Conservation (phyloP, 2,329 filamentous ascomycete genomes). For the Camillea tinctor region DNA sequence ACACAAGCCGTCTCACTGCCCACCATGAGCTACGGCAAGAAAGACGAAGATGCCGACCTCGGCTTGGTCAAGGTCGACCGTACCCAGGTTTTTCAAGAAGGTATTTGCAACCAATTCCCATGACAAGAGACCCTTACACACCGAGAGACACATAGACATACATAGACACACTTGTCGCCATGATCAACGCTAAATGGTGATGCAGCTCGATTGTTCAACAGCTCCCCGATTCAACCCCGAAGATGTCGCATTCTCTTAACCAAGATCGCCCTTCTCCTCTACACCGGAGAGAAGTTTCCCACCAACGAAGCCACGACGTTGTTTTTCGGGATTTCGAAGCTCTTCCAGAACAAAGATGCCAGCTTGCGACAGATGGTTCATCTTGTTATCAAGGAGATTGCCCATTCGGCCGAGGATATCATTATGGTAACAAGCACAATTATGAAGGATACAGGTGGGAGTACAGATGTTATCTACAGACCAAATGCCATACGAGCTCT, state of each 20-base stretch:
- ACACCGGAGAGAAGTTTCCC: slow-evolving; percentile 95
- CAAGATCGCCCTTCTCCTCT: slow-evolving; percentile 93
- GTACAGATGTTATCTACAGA: slow-evolving; percentile 89
- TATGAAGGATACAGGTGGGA: slow-evolving; percentile 98
- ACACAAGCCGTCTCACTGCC: slow-evolving; percentile 31
- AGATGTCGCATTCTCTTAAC: slow-evolving; percentile 96
- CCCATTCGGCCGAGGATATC: slow-evolving; percentile 92
- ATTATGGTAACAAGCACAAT: slow-evolving; percentile 99
- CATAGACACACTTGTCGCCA: too few species aligned
- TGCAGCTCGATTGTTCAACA: slow-evolving; percentile 93
- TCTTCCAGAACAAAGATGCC: slow-evolving; percentile 99
- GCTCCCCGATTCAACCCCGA: slow-evolving; percentile 92
- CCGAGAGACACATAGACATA: too few species aligned
- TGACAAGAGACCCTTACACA: slow-evolving; percentile 10
- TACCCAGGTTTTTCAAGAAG: slow-evolving; percentile 98
- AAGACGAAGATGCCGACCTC: slow-evolving; percentile 95
- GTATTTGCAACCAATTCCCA: slow-evolving; percentile 49
- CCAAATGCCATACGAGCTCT: slow-evolving; percentile 94
- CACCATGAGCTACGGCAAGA: slow-evolving; percentile 96
- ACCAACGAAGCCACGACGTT: slow-evolving; percentile 96
- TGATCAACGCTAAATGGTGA: slow-evolving; percentile 36
- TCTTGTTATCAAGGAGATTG: slow-evolving; percentile 95
- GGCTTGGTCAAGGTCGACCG: slow-evolving; percentile 96
- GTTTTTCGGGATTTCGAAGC: slow-evolving; percentile 98
- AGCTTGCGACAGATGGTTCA: slow-evolving; percentile 98